A percentile compares a stretch with the other conserved stretches of the same genome.
These are phyloP conservation scores for Candida krabiensis DNA, from an alignment of 805 yeast genomes.

Conservation along the genomic window DNA sequence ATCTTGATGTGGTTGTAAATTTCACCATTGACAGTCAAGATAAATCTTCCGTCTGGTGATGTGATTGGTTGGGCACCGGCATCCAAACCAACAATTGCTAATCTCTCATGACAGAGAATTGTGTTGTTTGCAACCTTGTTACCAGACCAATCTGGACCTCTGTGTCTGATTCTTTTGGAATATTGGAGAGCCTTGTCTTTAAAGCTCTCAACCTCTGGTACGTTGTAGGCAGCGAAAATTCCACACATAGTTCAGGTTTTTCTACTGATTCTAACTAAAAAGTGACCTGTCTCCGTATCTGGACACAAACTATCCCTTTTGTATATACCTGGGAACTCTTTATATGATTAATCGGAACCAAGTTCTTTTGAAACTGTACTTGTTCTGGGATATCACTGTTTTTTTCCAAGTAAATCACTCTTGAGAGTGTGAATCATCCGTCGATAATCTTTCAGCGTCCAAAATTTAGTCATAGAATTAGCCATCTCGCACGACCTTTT, in stretches of 20 bases:
- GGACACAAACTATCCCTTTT: too few relatives aligned
- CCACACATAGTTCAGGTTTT: constrained; percentile 75
- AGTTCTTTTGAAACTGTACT: too few relatives aligned
- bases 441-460: background rate
- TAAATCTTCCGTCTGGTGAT: constrained; percentile 69
- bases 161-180: constrained; percentile 92
- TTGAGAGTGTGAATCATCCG: background rate
- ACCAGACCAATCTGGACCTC: constrained; percentile 99
- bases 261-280: too few relatives aligned
- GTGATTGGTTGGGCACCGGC: constrained; percentile 98
- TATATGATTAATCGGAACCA: too few relatives aligned
- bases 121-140: constrained; percentile 77
- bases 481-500: background rate
- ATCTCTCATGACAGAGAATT: constrained; percentile 89
- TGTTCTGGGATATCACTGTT: too few relatives aligned
- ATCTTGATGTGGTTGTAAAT: constrained; percentile 93
- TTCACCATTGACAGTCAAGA: constrained; percentile 94
- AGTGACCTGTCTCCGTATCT: too few relatives aligned
- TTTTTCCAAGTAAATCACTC: too few relatives aligned
- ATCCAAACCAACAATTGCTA: constrained; percentile 96
- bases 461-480: background rate
- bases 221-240: constrained; percentile 89
- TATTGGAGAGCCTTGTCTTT: constrained; percentile 86
- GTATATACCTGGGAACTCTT: too few relatives aligned
- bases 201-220: constrained; percentile 75